These are phyloP conservation scores for Colletotrichum sp. DNA, from an alignment of 2,329 filamentous ascomycete genomes.

Conservation along the genomic window DNA sequence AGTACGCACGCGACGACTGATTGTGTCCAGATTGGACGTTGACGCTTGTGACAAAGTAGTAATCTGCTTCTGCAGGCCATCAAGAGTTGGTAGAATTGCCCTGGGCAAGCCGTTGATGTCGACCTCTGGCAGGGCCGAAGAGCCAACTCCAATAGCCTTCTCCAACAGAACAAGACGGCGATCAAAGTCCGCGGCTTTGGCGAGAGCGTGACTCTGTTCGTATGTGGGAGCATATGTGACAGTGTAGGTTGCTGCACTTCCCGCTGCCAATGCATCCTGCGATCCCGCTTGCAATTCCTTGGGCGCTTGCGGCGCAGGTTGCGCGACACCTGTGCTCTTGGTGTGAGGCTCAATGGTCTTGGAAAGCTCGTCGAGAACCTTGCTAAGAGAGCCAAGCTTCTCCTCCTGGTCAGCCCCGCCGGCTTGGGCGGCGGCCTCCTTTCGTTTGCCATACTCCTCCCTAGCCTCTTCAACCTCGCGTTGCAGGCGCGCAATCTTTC, in stretches of 20 bases:
- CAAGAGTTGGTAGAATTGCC: conserved; percentile 83
- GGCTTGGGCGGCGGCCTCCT: conserved; percentile 47
- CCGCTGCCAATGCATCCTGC: conserved; percentile 23
- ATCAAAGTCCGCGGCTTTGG: conserved; percentile 88
- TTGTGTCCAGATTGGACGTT: conserved; percentile 74
- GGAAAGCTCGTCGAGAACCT: conserved; percentile 72
- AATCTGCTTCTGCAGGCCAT: conserved; percentile 82
- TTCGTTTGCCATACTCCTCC: conserved; percentile 62
- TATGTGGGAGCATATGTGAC: conserved; percentile 69
- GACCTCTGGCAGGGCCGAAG: conserved; percentile 68
- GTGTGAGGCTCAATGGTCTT: conserved; percentile 29
- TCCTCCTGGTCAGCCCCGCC: conserved; percentile 50
- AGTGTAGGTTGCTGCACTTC: conserved; percentile 55
- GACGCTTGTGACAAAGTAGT: conserved; percentile 75
- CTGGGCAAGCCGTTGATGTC: conserved; percentile 61
- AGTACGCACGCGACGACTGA: conserved; percentile 72
- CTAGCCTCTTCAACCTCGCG: conserved; percentile 82
- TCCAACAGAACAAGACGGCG: conserved; percentile 80
- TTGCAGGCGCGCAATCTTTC: conserved; percentile 81
- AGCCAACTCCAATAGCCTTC: conserved; percentile 78
- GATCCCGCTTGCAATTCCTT: conserved; percentile 23
- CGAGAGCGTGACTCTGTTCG: conserved; percentile 73
- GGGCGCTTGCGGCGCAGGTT: not conserved
- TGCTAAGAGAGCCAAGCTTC: conserved; percentile 72
- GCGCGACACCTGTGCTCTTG: conserved; percentile 16